These are phyloP conservation scores for Leccinum olivaceopallidum DNA, from an alignment of 768 basidiomycete genomes.

Conservation along the genomic window DNA sequence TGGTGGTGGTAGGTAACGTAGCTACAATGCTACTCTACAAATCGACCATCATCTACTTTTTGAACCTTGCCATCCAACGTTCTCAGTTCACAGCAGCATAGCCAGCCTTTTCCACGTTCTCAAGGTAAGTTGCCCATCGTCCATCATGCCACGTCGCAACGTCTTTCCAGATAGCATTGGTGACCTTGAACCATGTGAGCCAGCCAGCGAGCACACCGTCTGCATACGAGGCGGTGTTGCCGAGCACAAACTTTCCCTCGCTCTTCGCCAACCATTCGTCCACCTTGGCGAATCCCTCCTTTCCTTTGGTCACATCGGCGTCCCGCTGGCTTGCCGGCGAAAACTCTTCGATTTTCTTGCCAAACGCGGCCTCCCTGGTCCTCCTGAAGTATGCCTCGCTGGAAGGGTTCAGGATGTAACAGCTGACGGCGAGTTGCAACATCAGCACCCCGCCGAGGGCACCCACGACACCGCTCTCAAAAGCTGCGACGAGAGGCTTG, in stretches of 20 bases:
- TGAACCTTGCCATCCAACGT: not conserved
- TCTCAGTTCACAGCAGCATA: conserved; percentile 28
- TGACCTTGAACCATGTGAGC: conserved; percentile 37
- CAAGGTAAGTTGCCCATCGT: conserved; percentile 37
- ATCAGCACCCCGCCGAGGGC: conserved; percentile 14
- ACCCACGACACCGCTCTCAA: conserved; percentile 25
- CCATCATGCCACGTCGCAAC: conserved; percentile 40
- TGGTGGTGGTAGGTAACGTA: not conserved
- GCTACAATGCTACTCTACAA: conserved; percentile 1
- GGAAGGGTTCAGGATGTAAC: conserved; percentile 22
- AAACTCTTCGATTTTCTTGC: conserved; percentile 38
- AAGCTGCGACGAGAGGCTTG: conserved; percentile 41
- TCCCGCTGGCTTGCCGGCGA: conserved; percentile 31
- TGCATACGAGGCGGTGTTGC: conserved; percentile 34
- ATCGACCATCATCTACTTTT: not conserved
- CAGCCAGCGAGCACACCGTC: conserved; percentile 37
- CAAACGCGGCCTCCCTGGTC: conserved; percentile 34
- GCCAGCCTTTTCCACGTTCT: conserved; percentile 29
- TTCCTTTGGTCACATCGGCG: conserved; percentile 29
- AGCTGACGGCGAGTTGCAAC: conserved; percentile 18
- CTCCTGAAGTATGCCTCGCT: conserved; percentile 36
- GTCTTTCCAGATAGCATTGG: conserved; percentile 35
- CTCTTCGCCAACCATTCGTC: conserved; percentile 33
- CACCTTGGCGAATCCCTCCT: conserved; percentile 27
- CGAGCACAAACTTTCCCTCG: conserved; percentile 35